Conservation (phyloP, 2,329 filamentous ascomycete species). For the Acarospora socialis region DNA sequence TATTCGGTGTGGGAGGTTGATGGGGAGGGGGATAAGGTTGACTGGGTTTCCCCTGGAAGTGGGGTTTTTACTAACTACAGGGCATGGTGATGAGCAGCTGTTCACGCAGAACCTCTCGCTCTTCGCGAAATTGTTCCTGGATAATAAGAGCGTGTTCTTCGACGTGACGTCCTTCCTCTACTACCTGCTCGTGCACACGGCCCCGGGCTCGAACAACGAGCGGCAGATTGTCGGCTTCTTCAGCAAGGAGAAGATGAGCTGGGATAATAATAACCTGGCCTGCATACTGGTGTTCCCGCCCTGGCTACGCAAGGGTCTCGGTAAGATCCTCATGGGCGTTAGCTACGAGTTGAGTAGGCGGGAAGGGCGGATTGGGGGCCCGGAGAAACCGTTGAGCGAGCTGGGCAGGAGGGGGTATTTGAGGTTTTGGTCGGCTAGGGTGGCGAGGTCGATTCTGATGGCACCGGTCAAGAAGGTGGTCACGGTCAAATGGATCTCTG, state of each 20-base stretch:
- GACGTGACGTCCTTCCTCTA: constrained; percentile 91
- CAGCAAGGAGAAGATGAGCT: constrained; percentile 96
- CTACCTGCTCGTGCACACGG: constrained; percentile 71
- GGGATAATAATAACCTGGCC: constrained; percentile 95
- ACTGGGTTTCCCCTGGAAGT: constrained; percentile 14
- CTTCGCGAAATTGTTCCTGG: constrained; percentile 92
- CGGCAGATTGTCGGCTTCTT: constrained; percentile 81
- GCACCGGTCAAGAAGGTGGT: constrained; percentile 15
- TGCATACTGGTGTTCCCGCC: constrained; percentile 94
- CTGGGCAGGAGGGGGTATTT: constrained; percentile 71
- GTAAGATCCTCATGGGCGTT: constrained; percentile 77
- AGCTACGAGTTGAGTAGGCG: constrained; percentile 82
- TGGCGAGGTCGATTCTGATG: constrained; percentile 47
- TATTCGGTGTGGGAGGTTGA: constrained; percentile 90
- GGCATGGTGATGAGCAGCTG: no score
- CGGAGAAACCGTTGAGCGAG: constrained; percentile 84
- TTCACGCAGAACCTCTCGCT: constrained; percentile 93
- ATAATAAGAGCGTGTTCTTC: constrained; percentile 97
- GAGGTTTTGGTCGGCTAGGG: constrained; percentile 73
- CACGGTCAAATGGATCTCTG: constrained; percentile 52
- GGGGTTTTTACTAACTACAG: constrained; percentile 12
- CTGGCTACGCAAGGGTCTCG: constrained; percentile 82
- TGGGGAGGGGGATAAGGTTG: constrained; percentile 58
- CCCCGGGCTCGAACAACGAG: constrained; percentile 24
- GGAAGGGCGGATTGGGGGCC: constrained; percentile 74